phyloP scores from a whole-genome alignment of 305 asterid genomes.

The Solanum hybrid region DNA sequence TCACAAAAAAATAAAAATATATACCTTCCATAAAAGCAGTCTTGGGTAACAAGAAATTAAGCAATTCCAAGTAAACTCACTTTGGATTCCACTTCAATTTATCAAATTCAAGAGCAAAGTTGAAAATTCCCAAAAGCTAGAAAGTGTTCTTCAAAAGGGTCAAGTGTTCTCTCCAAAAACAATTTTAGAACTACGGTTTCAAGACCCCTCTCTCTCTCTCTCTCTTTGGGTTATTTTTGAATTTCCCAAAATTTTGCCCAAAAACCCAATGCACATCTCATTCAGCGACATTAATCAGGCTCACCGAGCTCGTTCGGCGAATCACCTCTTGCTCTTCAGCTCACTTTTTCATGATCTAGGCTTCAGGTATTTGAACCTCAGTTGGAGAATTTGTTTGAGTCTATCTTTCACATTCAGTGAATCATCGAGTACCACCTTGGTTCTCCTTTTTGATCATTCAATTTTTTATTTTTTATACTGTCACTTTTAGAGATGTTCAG shows the following conservation, averaged over 20 bases:
- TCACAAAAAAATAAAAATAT: not conserved
- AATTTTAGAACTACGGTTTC: not conserved
- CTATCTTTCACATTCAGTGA: not conserved
- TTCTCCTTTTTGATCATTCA: not conserved
- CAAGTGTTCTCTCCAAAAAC: not conserved
- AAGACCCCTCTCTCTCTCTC: not conserved
- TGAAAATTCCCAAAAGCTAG: not conserved
- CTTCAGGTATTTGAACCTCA: not conserved
- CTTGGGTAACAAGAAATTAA: not conserved
- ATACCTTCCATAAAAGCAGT: not conserved
- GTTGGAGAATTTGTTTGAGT: not conserved
- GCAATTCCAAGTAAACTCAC: not conserved
- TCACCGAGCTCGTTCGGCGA: not conserved
- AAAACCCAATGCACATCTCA: not conserved
- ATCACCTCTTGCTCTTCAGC: not conserved
- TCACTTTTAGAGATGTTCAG: not conserved
- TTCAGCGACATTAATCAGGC: too few relatives aligned
- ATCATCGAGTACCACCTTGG: not conserved
- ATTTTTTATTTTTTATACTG: not conserved
- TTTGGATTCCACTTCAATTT: not conserved
- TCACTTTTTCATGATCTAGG: not conserved
- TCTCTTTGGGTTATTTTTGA: not conserved
- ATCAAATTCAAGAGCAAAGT: not conserved
- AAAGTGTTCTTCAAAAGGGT: not conserved
- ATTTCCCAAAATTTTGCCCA: not conserved